Evolutionary conservation across 306 rosid species (phyloP), one percentile per base, ranked within the genome.

Genomic region (Quillaja saponaria): DNA sequence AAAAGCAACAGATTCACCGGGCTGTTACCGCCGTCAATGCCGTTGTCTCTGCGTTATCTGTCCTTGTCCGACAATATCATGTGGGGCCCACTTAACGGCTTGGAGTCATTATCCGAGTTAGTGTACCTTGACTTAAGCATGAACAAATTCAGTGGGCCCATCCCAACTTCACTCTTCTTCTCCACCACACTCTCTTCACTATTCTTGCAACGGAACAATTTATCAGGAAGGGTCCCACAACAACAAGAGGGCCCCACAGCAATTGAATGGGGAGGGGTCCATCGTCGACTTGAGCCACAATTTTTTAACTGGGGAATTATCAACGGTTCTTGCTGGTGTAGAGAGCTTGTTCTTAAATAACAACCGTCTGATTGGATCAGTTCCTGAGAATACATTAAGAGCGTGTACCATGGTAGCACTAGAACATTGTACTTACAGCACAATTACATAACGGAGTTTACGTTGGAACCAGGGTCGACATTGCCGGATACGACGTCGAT

Each of bases 281-380:
- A 50, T 63, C 37, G 83, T 88, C 11, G 96, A 88, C 69, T 46
- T 88, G 59, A 88, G 96, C 64, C 94, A 88, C 28, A 88, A 88
- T 44, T 35, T 17, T 8, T 42, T 88, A 0, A 61, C 69, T 0
- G 94, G 96, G 13, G 78, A 79, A 64, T n/a, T 88, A 6, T 67
- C 94, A 0, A 39, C 69, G 40, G 71, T 79, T 12, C 19, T 85
- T 3, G 86, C 71, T 0, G 84, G 81, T 1, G 96, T 76, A 0
- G 96, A 88, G 80, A 83, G 73, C 47, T 46, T 88, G 76, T 81
- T 72, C 60, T 53, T 88, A 76, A 88, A 88, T 56, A 85, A 83
- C 21, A 88, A 88, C 84, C 90, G 77, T 25, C 61, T 88, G 58
- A 63, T 12, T 0, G 88, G 96, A 0, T 16, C 15, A 0, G 87